Evolutionary conservation across 257 asterid genomes (phyloP), one percentile per base, ranked within the genome.

Genomic region (Dorcoceras hygrometricum): DNA sequence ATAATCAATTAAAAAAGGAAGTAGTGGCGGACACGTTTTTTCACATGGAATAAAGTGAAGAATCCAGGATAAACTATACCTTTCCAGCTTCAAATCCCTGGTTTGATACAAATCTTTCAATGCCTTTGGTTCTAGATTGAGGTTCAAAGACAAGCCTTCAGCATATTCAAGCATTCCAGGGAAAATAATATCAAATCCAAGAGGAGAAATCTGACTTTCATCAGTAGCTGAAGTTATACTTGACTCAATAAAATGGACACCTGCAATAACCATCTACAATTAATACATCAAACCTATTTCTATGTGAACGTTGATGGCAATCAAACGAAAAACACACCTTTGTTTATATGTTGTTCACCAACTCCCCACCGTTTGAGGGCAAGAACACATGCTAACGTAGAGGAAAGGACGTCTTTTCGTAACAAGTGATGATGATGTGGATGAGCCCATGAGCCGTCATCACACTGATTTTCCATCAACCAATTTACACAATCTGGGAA

Each of bases 381-480:
- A 74, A 93, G 96, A 74, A 90, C 77, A 57, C 89, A 85, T 10
- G 99, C 99, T 73, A 93, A 73, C 16, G 99, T 90, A 57, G 95
- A 90, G 67, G 89, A 86, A 56, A 90, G 79, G 27, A 80, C 84
- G 67, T 90, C 97, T 73, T 88, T 93, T 61, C 71, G 82, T 39
- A 93, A 72, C 26, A 72, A 63, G 67, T 80, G 63, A 67, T 77
- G 86, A 58, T 81, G 94, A 71, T 89, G 94, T 39, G 95, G 91
- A 66, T 84, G 87, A 46, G 88, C 85, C 97, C 97, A 93, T 1
- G 99, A 93, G 28, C 99, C 99, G 78, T 93, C 89, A 43, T 14
- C 62, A 56, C 84, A 81, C 79, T 93, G 99, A 74, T 90, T 87
- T 7, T 78, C 84, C 56, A 90, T 59, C 78, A 93, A 70, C 97